phyloP scores from a whole-genome alignment of 2,329 filamentous ascomycete genomes.

The Trichoderma lentiforme region DNA sequence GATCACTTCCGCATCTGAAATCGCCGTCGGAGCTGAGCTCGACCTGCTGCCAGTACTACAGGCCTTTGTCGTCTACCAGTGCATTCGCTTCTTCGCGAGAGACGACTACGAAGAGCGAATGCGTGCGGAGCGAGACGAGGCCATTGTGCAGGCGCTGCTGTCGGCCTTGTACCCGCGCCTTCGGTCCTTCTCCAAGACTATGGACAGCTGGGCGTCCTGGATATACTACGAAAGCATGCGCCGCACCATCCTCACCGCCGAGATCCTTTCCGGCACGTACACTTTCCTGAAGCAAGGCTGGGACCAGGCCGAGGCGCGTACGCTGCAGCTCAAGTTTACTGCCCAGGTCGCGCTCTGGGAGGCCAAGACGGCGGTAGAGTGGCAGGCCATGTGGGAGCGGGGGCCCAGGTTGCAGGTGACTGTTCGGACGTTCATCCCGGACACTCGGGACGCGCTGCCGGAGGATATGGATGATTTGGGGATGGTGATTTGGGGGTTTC shows the following conservation, averaged over 20 bases:
- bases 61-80: conserved; percentile 9
- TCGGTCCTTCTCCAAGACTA: neutral
- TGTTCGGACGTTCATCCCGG: neutral
- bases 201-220: conserved; percentile 8
- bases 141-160: neutral
- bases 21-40: neutral
- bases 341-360: conserved; percentile 17
- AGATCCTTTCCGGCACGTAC: neutral
- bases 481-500: neutral
- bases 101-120: neutral
- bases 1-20: neutral
- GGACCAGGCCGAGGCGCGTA: conserved; percentile 12
- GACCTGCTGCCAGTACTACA: conserved; percentile 5
- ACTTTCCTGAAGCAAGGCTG: conserved; percentile 14
- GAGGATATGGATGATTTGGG: conserved; percentile 13
- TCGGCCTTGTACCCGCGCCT: neutral
- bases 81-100: conserved; percentile 8
- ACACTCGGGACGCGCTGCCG: neutral
- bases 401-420: neutral
- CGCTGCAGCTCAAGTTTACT: conserved; percentile 11
- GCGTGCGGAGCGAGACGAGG: conserved; percentile 5
- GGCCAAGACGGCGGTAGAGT: conserved; percentile 12
- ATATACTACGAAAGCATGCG: conserved; percentile 16
- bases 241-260: conserved; percentile 8
- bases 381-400: conserved; percentile 11